Evolutionary conservation across 441 rosid genomes (phyloP).

Genomic region (Gossypium schwendimanii): DNA sequence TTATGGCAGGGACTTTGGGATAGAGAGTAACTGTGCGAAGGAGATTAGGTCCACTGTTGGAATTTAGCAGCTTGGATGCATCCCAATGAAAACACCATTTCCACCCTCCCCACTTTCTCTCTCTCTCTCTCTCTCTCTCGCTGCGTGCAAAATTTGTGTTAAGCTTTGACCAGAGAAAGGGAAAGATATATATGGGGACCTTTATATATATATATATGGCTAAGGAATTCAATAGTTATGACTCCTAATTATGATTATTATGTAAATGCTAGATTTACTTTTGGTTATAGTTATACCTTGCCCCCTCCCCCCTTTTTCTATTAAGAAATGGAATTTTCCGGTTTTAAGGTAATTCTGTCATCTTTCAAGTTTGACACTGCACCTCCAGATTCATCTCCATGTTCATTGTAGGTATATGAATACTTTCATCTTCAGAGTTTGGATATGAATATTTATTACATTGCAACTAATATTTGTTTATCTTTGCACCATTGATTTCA

Average conservation of each 20-base stretch:
- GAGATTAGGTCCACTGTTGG: constrained; percentile 10
- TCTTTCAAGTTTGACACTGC: no score
- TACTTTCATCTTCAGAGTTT: no score
- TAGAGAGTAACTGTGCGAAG: not conserved
- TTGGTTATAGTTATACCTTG: not conserved
- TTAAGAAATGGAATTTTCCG: no score
- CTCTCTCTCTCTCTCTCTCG: not conserved
- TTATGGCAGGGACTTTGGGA: not conserved
- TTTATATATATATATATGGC: not conserved
- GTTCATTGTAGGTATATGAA: no score
- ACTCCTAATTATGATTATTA: not conserved
- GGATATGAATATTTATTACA: no score
- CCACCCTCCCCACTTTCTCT: constrained; percentile 2
- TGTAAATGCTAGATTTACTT: not conserved
- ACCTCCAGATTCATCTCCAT: no score
- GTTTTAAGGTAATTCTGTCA: no score
- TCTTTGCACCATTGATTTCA: no score
- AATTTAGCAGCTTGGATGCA: constrained; percentile 20
- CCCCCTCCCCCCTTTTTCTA: no score
- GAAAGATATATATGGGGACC: not conserved
- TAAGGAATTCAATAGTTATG: not conserved
- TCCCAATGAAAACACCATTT: not conserved
- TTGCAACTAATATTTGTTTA: no score
- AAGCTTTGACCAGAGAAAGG: not conserved
- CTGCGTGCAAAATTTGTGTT: not conserved